phyloP scores from a whole-genome alignment of 73 alveolate genomes.

The Tetrahymena elliotti region DNA sequence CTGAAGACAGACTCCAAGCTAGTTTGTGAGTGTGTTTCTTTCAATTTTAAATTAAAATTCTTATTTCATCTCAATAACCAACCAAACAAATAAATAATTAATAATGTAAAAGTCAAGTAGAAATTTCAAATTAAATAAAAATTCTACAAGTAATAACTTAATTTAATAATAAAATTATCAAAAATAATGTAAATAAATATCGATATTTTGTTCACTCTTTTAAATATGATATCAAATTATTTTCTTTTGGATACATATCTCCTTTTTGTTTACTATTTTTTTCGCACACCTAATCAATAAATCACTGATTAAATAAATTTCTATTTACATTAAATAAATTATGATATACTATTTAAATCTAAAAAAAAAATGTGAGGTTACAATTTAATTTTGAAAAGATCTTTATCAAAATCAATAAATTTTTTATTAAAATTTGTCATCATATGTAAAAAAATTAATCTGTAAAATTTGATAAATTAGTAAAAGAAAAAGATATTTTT shows the following conservation, averaged over 20 bases:
- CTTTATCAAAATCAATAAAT: background rate
- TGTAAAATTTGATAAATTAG: no score
- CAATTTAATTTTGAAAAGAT: background rate
- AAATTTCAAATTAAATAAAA: no score
- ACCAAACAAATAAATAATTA: background rate
- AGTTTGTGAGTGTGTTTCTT: background rate
- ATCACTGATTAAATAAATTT: no score
- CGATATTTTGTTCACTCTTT: background rate
- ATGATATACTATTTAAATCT: no score
- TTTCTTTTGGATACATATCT: no score
- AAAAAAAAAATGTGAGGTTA: no score
- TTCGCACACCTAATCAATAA: no score
- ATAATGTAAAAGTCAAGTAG: background rate
- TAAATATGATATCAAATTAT: background rate
- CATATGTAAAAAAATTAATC: background rate
- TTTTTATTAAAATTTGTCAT: background rate
- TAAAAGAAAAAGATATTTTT: no score
- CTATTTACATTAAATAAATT: no score
- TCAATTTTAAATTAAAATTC: background rate
- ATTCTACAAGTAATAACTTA: background rate
- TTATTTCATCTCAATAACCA: no score
- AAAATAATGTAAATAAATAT: background rate
- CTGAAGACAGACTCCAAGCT: background rate
- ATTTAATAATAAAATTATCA: no score
- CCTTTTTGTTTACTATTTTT: no score